Percentiles rank a stretch among this genome's conserved stretches.
phyloP scores from a whole-genome alignment of 2,329 filamentous ascomycete genomes.

The Chaetomium globosum region DNA sequence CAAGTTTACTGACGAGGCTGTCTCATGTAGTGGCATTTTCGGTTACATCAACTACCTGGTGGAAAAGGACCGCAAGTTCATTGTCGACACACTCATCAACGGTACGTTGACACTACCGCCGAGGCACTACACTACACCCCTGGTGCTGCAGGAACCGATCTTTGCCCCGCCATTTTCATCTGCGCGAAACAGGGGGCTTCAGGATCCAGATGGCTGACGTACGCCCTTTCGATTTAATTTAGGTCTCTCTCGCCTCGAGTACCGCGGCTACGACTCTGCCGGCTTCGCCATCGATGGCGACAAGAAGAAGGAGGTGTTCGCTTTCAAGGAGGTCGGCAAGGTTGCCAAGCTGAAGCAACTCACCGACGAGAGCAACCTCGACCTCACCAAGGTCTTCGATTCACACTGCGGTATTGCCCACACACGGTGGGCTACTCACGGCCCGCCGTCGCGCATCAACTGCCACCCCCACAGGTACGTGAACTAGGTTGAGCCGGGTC shows the following conservation, averaged over 20 bases:
- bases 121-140: background rate
- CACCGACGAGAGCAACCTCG: slow-evolving; percentile 79
- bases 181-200: slow-evolving; percentile 21
- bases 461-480: slow-evolving; percentile 96
- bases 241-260: slow-evolving; percentile 95
- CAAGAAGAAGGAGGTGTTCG: slow-evolving; percentile 97
- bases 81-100: slow-evolving; percentile 94
- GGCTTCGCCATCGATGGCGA: slow-evolving; percentile 95
- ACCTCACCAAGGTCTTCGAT: slow-evolving; percentile 91
- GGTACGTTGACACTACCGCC: slow-evolving; percentile 58
- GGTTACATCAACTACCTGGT: slow-evolving; percentile 99
- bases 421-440: slow-evolving; percentile 98
- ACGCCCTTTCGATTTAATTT: slow-evolving; percentile 31
- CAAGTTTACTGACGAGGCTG: slow-evolving; percentile 37
- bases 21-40: slow-evolving; percentile 76
- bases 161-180: slow-evolving; percentile 23
- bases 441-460: slow-evolving; percentile 88
- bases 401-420: slow-evolving; percentile 98
- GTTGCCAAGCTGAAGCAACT: slow-evolving; percentile 94
- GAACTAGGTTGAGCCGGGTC: background rate
- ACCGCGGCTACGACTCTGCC: slow-evolving; percentile 97
- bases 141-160: slow-evolving; percentile 17
- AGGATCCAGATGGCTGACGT: slow-evolving; percentile 29
- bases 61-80: slow-evolving; percentile 97
- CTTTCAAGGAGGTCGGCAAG: slow-evolving; percentile 99